Evolutionary conservation across 2,329 filamentous ascomycete genomes (phyloP).

Genomic region (Alternaria sp.): DNA sequence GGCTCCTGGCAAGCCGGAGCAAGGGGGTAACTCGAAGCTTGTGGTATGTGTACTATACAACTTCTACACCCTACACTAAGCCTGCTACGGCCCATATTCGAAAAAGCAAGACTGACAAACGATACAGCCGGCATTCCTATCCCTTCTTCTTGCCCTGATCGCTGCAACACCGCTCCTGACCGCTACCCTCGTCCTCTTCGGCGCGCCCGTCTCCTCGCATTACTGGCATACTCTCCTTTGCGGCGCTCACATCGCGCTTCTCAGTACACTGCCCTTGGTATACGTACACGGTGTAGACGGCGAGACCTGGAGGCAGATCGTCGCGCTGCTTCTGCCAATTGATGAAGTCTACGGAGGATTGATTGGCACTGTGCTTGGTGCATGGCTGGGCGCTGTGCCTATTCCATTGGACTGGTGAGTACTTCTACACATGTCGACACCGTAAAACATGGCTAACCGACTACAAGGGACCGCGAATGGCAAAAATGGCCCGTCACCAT

Average conservation of each 20-base stretch:
- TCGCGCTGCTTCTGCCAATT: constrained; percentile 74
- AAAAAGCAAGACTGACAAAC: background rate
- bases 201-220: constrained; percentile 88
- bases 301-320: constrained; percentile 73
- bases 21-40: constrained; percentile 43
- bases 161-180: constrained; percentile 66
- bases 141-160: constrained; percentile 67
- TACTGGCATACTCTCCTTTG: constrained; percentile 79
- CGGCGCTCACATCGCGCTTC: constrained; percentile 81
- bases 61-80: background rate
- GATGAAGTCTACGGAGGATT: constrained; percentile 87
- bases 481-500: constrained; percentile 98
- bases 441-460: background rate
- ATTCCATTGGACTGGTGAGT: constrained; percentile 90
- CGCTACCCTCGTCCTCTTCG: constrained; percentile 81
- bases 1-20: constrained; percentile 36
- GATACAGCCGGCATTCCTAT: constrained; percentile 72
- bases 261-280: constrained; percentile 81
- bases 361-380: constrained; percentile 80
- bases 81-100: too few relatives aligned
- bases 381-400: constrained; percentile 92
- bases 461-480: constrained; percentile 86
- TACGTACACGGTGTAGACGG: constrained; percentile 85
- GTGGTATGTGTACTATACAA: constrained; percentile 50
- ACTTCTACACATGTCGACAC: too few relatives aligned